Conservation (phyloP, 2,329 filamentous ascomycete genomes). For the Meredithiella fracta region DNA sequence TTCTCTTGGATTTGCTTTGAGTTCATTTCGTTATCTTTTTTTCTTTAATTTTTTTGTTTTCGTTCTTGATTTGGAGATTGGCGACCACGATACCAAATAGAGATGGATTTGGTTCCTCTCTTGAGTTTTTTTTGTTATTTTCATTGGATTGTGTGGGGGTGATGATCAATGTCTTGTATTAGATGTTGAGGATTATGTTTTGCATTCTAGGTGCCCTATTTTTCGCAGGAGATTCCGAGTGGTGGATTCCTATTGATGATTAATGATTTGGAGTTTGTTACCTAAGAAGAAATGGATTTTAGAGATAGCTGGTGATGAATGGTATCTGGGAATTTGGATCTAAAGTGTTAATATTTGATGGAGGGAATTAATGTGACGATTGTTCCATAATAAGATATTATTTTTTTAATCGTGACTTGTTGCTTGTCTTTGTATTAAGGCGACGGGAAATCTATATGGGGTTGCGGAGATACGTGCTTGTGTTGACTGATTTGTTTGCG, state of each 20-base stretch:
- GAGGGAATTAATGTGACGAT: no score
- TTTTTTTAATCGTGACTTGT: no score
- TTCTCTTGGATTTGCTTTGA: constrained; percentile 3
- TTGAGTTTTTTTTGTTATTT: background rate
- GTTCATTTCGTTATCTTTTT: constrained; percentile 9
- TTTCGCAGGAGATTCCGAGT: background rate
- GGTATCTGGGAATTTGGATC: no score
- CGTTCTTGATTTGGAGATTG: constrained; percentile 7
- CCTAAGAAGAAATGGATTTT: no score
- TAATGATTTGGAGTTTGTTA: background rate
- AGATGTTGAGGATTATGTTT: background rate
- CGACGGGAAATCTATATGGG: no score
- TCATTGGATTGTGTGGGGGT: background rate
- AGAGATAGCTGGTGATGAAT: no score
- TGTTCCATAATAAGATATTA: no score
- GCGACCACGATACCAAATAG: constrained; percentile 14
- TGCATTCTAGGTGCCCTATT: background rate
- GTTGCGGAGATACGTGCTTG: no score
- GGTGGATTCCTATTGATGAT: background rate
- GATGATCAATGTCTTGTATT: background rate
- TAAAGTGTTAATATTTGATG: no score
- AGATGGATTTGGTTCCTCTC: background rate
- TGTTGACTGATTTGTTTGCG: no score
- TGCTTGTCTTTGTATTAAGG: no score
- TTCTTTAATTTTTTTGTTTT: constrained; percentile 15